Percentiles rank a stretch among this genome's conserved stretches.
These are phyloP conservation scores for Thelonectria olida DNA, from an alignment of 2,329 filamentous ascomycete genomes.

Conservation along the genomic window DNA sequence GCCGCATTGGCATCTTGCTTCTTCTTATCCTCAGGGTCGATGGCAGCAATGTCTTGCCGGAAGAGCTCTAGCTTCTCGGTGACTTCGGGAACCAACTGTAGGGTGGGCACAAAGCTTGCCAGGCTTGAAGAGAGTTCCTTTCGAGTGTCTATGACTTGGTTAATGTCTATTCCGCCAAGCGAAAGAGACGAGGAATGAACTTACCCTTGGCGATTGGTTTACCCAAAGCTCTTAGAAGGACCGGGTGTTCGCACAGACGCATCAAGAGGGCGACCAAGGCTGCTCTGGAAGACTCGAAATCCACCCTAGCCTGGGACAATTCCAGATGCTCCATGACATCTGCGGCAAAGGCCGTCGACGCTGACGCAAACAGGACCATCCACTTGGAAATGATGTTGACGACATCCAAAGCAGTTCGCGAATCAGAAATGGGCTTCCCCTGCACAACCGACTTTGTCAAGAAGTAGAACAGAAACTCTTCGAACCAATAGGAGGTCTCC, in stretches of 20 bases:
- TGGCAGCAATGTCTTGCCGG: slow-evolving; percentile 63
- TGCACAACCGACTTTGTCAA: slow-evolving; percentile 86
- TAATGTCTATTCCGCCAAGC: neutral
- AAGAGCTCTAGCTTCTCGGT: slow-evolving; percentile 65
- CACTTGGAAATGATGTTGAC: slow-evolving; percentile 62
- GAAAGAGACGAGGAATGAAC: neutral
- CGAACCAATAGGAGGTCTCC: slow-evolving; percentile 68
- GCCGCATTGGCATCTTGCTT: slow-evolving; percentile 57
- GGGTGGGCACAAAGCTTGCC: slow-evolving; percentile 63
- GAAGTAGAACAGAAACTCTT: slow-evolving; percentile 93
- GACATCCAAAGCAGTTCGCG: slow-evolving; percentile 60
- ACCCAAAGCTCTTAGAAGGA: slow-evolving; percentile 63
- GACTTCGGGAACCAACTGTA: slow-evolving; percentile 65
- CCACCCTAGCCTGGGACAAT: slow-evolving; percentile 58
- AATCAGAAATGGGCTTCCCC: slow-evolving; percentile 56
- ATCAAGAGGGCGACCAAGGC: slow-evolving; percentile 72
- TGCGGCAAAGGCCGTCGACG: slow-evolving; percentile 57
- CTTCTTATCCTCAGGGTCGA: slow-evolving; percentile 65
- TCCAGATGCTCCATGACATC: slow-evolving; percentile 59
- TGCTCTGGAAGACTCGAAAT: slow-evolving; percentile 68
- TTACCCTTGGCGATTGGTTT: slow-evolving; percentile 63
- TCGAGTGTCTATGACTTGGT: slow-evolving; percentile 50
- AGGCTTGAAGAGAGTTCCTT: slow-evolving; percentile 61
- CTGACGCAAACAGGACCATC: slow-evolving; percentile 66
- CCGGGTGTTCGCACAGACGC: slow-evolving; percentile 67